Percentiles rank a stretch among this genome's conserved stretches.
Conservation (phyloP, 345 rosid genomes). For the Arabis alpina region DNA sequence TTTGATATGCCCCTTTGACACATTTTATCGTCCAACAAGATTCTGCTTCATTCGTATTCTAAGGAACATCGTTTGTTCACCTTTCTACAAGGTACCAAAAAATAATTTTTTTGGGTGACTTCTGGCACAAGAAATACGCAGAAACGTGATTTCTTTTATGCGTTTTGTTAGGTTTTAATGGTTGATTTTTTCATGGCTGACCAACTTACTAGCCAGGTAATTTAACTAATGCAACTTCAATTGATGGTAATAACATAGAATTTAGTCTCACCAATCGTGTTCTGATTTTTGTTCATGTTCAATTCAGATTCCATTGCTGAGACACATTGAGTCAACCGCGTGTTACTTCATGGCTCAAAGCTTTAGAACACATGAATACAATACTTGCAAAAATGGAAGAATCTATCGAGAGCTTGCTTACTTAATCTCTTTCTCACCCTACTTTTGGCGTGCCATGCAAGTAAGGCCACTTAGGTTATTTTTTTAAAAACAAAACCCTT, state of each 20-base stretch:
- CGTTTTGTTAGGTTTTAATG: conserved; percentile 68
- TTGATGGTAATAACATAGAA: background rate
- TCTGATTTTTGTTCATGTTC: conserved; percentile 9
- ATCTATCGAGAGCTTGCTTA: conserved; percentile 73
- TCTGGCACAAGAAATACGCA: background rate
- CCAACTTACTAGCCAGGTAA: conserved; percentile 97
- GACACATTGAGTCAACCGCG: conserved; percentile 82
- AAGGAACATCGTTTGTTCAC: conserved; percentile 85
- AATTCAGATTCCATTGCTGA: conserved; percentile 73
- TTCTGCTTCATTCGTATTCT: conserved; percentile 76
- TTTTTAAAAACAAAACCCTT: background rate
- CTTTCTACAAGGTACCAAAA: conserved; percentile 71
- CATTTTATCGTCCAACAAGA: conserved; percentile 83
- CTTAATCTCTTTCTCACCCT: conserved; percentile 83
- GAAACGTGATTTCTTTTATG: background rate
- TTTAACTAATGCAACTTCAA: background rate
- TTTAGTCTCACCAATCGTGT: background rate
- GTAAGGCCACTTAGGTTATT: conserved; percentile 43
- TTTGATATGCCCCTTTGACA: conserved; percentile 76
- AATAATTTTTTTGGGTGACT: conserved; percentile 23
- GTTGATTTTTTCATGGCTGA: conserved; percentile 98
- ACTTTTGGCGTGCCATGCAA: conserved; percentile 98
- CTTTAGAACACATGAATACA: conserved; percentile 66
- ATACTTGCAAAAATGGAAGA: conserved; percentile 70
- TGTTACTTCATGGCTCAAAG: conserved; percentile 83